phyloP scores from a whole-genome alignment of 2,329 filamentous ascomycete genomes.

The Scytalidium lignicola region DNA sequence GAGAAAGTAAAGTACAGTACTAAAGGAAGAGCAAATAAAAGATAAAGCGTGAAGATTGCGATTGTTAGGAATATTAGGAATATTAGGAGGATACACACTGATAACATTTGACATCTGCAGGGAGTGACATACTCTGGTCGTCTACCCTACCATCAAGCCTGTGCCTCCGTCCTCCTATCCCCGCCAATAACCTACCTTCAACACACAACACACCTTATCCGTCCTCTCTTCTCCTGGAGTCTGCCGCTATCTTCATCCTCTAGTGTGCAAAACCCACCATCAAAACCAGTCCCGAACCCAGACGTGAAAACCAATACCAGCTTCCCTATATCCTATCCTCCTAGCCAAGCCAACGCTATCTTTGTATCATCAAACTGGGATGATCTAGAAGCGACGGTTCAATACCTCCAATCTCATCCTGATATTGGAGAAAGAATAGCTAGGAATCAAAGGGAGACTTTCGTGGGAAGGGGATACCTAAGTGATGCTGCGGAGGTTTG shows the following conservation, averaged over 20 bases:
- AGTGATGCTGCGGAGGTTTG: slow-evolving; percentile 46
- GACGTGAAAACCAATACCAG: slow-evolving; percentile 16
- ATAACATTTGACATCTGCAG: slow-evolving; percentile 7
- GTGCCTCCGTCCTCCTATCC: slow-evolving; percentile 41
- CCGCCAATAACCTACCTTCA: slow-evolving; percentile 45
- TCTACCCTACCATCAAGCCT: slow-evolving; percentile 47
- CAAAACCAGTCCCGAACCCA: neutral
- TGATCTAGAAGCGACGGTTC: slow-evolving; percentile 41
- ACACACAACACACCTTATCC: slow-evolving; percentile 43
- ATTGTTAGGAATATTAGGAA: too few species aligned
- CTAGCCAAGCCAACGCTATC: slow-evolving; percentile 40
- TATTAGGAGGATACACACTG: too few species aligned
- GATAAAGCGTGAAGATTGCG: too few species aligned
- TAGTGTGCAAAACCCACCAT: neutral
- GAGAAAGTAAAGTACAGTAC: too few species aligned
- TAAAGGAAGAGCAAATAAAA: too few species aligned
- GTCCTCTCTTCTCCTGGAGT: slow-evolving; percentile 37
- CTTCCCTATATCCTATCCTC: slow-evolving; percentile 34
- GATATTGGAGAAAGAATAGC: slow-evolving; percentile 42
- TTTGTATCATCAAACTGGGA: slow-evolving; percentile 48
- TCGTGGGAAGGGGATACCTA: slow-evolving; percentile 39
- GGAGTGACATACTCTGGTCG: slow-evolving; percentile 49
- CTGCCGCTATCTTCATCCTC: slow-evolving; percentile 15
- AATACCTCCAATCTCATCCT: slow-evolving; percentile 40
- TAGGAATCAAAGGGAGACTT: slow-evolving; percentile 38